Conservation (phyloP, 192 early-diverging fungal species). For the Gaertneriomyces semiglobifer region DNA sequence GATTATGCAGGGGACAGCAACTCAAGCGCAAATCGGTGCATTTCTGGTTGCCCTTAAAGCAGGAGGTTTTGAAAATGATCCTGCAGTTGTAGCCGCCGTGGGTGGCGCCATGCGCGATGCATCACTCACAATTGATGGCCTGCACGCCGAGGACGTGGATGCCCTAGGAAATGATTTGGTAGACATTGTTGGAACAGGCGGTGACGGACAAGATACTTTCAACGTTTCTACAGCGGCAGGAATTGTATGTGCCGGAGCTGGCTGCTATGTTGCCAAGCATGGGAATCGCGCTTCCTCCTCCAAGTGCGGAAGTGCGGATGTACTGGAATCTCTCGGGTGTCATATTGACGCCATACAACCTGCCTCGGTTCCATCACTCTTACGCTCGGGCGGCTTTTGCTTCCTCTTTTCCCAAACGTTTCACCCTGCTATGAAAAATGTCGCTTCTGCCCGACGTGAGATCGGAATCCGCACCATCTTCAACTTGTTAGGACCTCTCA, state of each 20-base stretch:
- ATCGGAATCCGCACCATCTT: conserved; percentile 91
- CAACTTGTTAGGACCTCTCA: conserved; percentile 63
- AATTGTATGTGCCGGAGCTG: conserved; percentile 89
- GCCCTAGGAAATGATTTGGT: conserved; percentile 42
- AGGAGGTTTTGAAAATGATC: conserved; percentile 64
- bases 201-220: conserved; percentile 96
- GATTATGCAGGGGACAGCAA: conserved; percentile 77
- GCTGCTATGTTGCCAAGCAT: conserved; percentile 87
- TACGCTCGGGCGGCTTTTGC: conserved; percentile 70
- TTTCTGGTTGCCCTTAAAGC: conserved; percentile 80
- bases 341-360: conserved; percentile 64
- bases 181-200: conserved; percentile 98
- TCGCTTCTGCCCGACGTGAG: conserved; percentile 72
- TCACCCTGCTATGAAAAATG: conserved; percentile 85
- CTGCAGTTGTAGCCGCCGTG: conserved; percentile 74
- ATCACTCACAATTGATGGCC: conserved; percentile 58
- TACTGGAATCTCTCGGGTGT: conserved; percentile 83
- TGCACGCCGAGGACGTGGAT: conserved; percentile 4
- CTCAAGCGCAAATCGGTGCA: conserved; percentile 80
- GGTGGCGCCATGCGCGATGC: conserved; percentile 70
- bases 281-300: conserved; percentile 92
- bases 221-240: conserved; percentile 92
- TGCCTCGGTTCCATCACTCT: conserved; percentile 59
- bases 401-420: conserved; percentile 91
- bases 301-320: conserved; percentile 87